These are phyloP conservation scores for Linnemannia elongata DNA, from an alignment of 192 early-diverging fungal species.

Conservation along the genomic window DNA sequence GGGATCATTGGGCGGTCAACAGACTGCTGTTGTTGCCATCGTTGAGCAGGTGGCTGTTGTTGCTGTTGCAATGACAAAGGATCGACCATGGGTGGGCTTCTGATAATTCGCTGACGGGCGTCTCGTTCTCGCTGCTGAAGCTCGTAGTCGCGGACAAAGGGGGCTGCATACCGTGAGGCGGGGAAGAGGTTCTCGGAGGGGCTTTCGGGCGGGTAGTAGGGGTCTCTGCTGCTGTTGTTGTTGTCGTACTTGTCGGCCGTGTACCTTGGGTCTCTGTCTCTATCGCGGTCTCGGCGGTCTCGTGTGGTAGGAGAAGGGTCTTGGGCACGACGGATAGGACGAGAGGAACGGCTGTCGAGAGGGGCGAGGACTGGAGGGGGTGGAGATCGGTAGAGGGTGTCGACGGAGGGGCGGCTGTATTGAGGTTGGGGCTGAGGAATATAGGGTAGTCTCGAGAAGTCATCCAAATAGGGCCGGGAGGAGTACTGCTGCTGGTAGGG, in stretches of 20 bases:
- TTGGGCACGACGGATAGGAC: neutral
- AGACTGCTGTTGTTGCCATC: neutral
- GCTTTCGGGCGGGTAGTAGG: conserved; percentile 5
- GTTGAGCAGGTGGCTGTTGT: neutral
- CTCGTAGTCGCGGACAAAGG: conserved; percentile 51
- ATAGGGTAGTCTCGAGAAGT: neutral
- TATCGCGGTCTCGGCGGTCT: neutral
- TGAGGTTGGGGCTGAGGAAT: neutral
- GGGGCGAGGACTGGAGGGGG: neutral
- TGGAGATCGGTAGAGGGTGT: neutral
- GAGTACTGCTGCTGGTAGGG: conserved; percentile 8
- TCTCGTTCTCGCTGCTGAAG: conserved; percentile 43
- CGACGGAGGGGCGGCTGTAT: conserved; percentile 2
- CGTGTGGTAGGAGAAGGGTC: neutral
- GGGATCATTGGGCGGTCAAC: neutral
- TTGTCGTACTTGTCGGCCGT: neutral
- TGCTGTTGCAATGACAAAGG: neutral
- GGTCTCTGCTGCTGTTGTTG: neutral
- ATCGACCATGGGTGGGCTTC: conserved; percentile 2
- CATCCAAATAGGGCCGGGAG: conserved; percentile 4
- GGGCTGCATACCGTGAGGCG: conserved; percentile 49
- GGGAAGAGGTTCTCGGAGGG: conserved; percentile 30
- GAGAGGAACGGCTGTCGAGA: neutral
- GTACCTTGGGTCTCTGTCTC: neutral
- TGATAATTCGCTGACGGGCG: conserved; percentile 21